Evolutionary conservation across 1,284 basidiomycete genomes (phyloP), one percentile per base, ranked within the genome.

Genomic region (Austroboletus novae-zelandiae): DNA sequence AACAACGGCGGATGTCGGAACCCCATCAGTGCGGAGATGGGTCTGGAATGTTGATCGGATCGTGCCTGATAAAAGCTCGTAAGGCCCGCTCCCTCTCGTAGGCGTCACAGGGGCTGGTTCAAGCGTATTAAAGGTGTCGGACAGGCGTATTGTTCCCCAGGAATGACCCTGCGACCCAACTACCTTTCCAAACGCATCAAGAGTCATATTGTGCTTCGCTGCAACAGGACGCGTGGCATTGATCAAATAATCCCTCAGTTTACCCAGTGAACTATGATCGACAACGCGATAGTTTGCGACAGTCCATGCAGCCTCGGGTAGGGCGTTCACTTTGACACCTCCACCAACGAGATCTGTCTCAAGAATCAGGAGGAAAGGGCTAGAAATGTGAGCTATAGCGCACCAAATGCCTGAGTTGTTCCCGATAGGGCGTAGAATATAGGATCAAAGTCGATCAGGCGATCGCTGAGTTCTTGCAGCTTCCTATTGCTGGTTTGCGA

Each of bases 81-180:
- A 84, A 11, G 74, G 68, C 3, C 67, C 66, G 11, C 70, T 70
- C 4, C 64, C 61, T 2, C 61, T 59, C 5, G 71, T 72, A 0
- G 80, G 77, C 2, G 80, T 76, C 17, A 76, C 67, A 1, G 80
- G 79, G 2, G 80, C 74, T 11, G 81, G 77, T 48, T 76, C 74
- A 13, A 79, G 66, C 20, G 68, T 66, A 13, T 65, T 65, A 50
- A 71, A 78, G 0, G 75, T 71, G 45, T 79, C 63, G 20, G 51
- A 59, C 25, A 70, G 48, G 30, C 49, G 59, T 34, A 67, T 58
- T 9, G 52, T 63, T 31, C 65, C 64, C 51, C 55, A 48, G 8
- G 57, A 54, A 30, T 51, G 48, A 29, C 32, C 52, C 13, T 48
- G 44, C 3, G 13, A 20, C 45, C 70, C 68, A 9, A 53, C 54